Conservation (phyloP, 1,284 basidiomycete genomes). For the Puccinia novopanici region DNA sequence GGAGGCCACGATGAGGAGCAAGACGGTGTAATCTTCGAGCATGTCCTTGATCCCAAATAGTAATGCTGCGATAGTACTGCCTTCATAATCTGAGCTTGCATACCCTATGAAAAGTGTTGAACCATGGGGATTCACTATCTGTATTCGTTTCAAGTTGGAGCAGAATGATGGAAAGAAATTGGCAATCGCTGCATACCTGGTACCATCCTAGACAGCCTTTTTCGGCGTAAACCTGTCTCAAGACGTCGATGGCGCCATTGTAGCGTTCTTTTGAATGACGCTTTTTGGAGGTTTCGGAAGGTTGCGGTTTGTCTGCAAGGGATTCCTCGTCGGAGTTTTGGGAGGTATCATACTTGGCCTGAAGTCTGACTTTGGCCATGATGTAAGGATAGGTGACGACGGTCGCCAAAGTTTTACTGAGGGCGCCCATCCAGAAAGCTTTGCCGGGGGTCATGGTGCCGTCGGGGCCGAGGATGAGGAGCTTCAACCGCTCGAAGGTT, state of each 20-base stretch:
- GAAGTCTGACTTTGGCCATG: conserved; percentile 96
- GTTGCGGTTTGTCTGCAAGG: conserved; percentile 42
- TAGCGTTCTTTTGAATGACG: conserved; percentile 61
- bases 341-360: conserved; percentile 65
- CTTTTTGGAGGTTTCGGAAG: conserved; percentile 35
- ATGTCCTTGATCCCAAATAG: conserved; percentile 50
- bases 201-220: conserved; percentile 81
- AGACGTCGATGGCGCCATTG: conserved; percentile 74
- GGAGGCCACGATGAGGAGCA: conserved; percentile 40
- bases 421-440: conserved; percentile 84
- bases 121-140: not conserved
- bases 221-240: conserved; percentile 72
- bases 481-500: conserved; percentile 87
- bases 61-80: conserved; percentile 74
- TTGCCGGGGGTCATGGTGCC: conserved; percentile 75
- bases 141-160: no score
- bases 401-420: conserved; percentile 94
- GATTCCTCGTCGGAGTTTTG: conserved; percentile 43
- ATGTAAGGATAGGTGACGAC: conserved; percentile 71
- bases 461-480: conserved; percentile 61
- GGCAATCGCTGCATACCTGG: conserved; percentile 64
- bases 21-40: conserved; percentile 48
- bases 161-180: not conserved
- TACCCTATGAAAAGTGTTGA: conserved; percentile 65
- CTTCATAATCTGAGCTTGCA: conserved; percentile 86